These are phyloP conservation scores for Suillus ampliporus DNA, from an alignment of 768 basidiomycete genomes.

Conservation along the genomic window DNA sequence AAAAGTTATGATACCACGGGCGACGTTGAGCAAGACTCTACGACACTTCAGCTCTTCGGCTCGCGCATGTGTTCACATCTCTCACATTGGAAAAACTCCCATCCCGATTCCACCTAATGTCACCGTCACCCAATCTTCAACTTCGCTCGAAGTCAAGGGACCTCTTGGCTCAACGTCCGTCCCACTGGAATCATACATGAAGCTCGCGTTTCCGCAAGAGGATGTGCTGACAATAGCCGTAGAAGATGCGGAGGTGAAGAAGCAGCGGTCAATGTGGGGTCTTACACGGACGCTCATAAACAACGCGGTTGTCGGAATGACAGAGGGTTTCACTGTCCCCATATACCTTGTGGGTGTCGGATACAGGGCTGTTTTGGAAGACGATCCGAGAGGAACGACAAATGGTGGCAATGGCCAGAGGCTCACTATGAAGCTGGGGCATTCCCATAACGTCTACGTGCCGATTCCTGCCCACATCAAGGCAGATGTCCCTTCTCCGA, in stretches of 20 bases:
- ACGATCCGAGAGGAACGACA: constrained; percentile 66
- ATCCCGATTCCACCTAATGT: constrained; percentile 59
- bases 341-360: constrained; percentile 94
- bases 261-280: constrained; percentile 95
- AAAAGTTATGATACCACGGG: constrained; percentile 23
- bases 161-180: constrained; percentile 59
- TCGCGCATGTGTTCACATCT: constrained; percentile 51
- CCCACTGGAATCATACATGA: constrained; percentile 53
- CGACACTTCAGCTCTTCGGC: constrained; percentile 57
- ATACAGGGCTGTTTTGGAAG: constrained; percentile 87
- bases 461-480: constrained; percentile 84
- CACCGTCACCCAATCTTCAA: constrained; percentile 41
- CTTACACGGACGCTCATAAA: constrained; percentile 87
- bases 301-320: constrained; percentile 91
- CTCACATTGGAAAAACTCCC: constrained; percentile 66
- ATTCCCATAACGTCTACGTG: constrained; percentile 85
- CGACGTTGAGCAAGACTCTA: constrained; percentile 26
- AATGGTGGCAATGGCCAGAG: constrained; percentile 67
- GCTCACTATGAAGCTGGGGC: constrained; percentile 91
- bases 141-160: constrained; percentile 58
- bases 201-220: constrained; percentile 39
- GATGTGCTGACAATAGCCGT: constrained; percentile 44
- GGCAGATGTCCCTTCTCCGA: constrained; percentile 79
- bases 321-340: constrained; percentile 82
- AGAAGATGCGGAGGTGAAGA: constrained; percentile 68